These are phyloP conservation scores for Pseudocercospora pini-densiflorae DNA, from an alignment of 2,329 filamentous ascomycete species.

Conservation along the genomic window DNA sequence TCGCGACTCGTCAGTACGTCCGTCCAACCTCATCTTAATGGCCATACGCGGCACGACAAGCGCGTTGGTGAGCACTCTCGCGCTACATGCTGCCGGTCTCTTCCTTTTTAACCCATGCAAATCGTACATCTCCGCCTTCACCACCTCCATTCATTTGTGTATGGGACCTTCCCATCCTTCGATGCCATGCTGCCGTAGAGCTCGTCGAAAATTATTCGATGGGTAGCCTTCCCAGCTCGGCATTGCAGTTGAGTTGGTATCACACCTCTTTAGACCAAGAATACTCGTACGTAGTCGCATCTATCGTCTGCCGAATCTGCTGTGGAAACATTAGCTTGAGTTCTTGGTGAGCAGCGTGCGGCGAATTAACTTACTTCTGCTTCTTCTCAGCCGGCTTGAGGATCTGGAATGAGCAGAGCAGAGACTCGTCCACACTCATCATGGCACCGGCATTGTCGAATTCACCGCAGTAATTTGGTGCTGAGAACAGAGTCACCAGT, in stretches of 20 bases:
- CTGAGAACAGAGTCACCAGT: constrained; percentile 95
- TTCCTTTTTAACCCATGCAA: constrained; percentile 24
- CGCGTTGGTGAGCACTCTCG: neutral
- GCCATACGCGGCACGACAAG: neutral
- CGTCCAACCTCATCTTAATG: constrained; percentile 1
- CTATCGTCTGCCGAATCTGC: constrained; percentile 96
- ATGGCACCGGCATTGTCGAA: constrained; percentile 99
- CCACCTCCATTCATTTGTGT: constrained; percentile 3
- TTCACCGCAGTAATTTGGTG: constrained; percentile 98
- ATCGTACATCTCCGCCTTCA: constrained; percentile 21
- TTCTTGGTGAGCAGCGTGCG: neutral
- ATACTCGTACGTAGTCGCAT: constrained; percentile 5
- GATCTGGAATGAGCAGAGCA: constrained; percentile 99
- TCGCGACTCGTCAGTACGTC: constrained; percentile 1
- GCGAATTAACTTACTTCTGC: constrained; percentile 84
- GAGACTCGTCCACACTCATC: constrained; percentile 99
- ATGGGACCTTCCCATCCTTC: constrained; percentile 10
- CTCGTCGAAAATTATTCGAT: constrained; percentile 2
- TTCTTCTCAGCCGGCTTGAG: constrained; percentile 99
- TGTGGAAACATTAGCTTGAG: constrained; percentile 46
- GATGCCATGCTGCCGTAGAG: constrained; percentile 19
- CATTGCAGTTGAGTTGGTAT: constrained; percentile 18
- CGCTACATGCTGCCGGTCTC: constrained; percentile 8
- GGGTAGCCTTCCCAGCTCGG: constrained; percentile 18
- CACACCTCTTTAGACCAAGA: constrained; percentile 7